Evolutionary conservation across 2,329 filamentous ascomycete genomes (phyloP).

Genomic region (Lasiodiplodia gonubiensis): DNA sequence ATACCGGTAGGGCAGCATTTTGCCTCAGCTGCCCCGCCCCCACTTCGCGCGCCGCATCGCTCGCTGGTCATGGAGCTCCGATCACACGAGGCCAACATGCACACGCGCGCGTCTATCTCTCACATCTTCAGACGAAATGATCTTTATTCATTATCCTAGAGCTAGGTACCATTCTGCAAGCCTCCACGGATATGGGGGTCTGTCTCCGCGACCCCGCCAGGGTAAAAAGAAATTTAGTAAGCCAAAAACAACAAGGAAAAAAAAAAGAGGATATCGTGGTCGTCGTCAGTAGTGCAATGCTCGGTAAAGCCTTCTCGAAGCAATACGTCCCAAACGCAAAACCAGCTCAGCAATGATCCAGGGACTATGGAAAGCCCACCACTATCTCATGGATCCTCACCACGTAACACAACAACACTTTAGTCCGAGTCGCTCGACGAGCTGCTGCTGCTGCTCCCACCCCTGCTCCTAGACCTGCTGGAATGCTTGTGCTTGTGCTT

Average conservation of each 20-base stretch:
- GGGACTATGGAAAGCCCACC: neutral
- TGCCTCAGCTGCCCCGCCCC: constrained; percentile 14
- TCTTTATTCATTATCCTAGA: constrained; percentile 1
- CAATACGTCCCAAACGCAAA: neutral
- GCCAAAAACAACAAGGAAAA: neutral
- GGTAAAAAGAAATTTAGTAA: neutral
- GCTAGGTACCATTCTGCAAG: neutral
- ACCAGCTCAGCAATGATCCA: neutral
- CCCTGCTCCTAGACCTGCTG: constrained; percentile 41
- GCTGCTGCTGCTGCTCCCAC: constrained; percentile 39
- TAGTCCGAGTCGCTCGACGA: constrained; percentile 47
- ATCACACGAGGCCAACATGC: constrained; percentile 4
- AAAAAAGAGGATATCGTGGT: constrained; percentile 9
- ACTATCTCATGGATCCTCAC: neutral
- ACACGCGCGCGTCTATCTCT: neutral
- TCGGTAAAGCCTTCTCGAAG: neutral
- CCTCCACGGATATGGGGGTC: neutral
- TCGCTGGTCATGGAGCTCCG: neutral
- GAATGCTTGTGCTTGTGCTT: constrained; percentile 36
- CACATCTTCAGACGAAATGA: neutral
- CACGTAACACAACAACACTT: neutral
- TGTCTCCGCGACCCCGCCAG: neutral
- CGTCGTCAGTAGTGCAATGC: neutral
- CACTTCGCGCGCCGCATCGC: constrained; percentile 1
- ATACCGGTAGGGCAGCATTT: constrained; percentile 23